Percentiles rank a stretch among this genome's conserved stretches.
These are phyloP conservation scores for Pseudogymnoascus sp. DNA, from an alignment of 2,329 filamentous ascomycete genomes.

Conservation along the genomic window DNA sequence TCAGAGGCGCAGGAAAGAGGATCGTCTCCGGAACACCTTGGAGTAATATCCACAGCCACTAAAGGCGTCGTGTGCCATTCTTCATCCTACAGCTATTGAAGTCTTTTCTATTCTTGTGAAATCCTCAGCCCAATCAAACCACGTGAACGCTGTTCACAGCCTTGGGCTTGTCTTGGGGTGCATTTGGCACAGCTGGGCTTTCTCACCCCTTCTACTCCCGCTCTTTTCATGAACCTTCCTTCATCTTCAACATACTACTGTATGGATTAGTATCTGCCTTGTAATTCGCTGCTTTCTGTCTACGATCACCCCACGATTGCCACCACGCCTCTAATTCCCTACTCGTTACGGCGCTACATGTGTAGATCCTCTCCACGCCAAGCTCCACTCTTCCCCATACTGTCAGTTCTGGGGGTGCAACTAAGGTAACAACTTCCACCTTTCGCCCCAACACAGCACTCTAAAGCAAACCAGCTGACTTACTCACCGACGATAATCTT, in stretches of 20 bases:
- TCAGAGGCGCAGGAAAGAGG: constrained; percentile 2
- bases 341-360: background rate
- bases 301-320: background rate
- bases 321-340: background rate
- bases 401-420: background rate
- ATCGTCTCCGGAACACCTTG: background rate
- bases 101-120: background rate
- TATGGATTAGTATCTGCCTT: constrained; percentile 6
- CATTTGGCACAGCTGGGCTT: background rate
- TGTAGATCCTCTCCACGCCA: constrained; percentile 6
- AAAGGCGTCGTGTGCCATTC: constrained; percentile 1
- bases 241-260: background rate
- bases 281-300: background rate
- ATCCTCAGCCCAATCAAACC: constrained; percentile 7
- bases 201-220: background rate
- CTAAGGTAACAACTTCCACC: background rate
- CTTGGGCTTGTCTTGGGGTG: background rate
- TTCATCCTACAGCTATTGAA: background rate
- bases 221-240: background rate
- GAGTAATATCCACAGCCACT: background rate
- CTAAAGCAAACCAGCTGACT: constrained; percentile 1
- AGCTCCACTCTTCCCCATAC: constrained; percentile 1
- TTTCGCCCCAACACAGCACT: background rate
- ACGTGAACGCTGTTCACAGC: background rate
- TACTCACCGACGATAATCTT: constrained; percentile 3